Base-by-base conservation (phyloP, 139 green algal genomes). In the Eudorina sp. region DNA sequence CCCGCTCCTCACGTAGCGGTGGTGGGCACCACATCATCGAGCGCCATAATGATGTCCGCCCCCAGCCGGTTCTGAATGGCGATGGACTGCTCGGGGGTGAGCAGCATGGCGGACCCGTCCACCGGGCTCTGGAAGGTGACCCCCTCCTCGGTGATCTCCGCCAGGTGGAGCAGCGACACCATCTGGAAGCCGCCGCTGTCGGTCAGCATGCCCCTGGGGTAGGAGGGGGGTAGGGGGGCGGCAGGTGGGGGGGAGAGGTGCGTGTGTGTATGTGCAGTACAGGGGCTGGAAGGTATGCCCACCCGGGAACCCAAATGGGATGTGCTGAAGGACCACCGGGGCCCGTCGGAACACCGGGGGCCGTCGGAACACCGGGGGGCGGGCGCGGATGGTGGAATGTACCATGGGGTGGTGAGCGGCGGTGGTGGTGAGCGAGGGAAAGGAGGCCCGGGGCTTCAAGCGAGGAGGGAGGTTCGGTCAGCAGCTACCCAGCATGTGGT, bases 71-170 rank as follows among this genome's bases (percentile, higher is more conserved):
- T 98, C 80, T 98, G 96, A 78, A 99, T 97, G 23, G 89, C 88
- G 1, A 99, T 99, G 62, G 94, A 98, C 88, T 98, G 90, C 92
- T 99, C 97, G 0, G 97, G 97, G 19, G 97, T 99, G 27, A 99
- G 95, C 92, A 99, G 90, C 96, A 99, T 98, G 40, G 70, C 88
- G n/a, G 76, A 88, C 45, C 97, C 97, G 86, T 99, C 96, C 29
- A 96, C 88, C 23, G 96, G 96, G 13, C 92, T 96, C 84, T 96
- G 93, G 85, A 98, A 98, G 16, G 92, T 95, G 7, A 99, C 97
- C 25, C 97, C 97, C 62, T 98, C 69, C 90, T 99, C 97, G 19
- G 94, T 98, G 88, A 98, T 98, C 79, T 98, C 94, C 7, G 96
- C 95, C 62, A 98, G 88, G 86, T 99, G 95, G 55, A 98, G 93